Base-by-base conservation (phyloP, 2,329 filamentous ascomycete genomes). In the Aurifilum marmelostoma region DNA sequence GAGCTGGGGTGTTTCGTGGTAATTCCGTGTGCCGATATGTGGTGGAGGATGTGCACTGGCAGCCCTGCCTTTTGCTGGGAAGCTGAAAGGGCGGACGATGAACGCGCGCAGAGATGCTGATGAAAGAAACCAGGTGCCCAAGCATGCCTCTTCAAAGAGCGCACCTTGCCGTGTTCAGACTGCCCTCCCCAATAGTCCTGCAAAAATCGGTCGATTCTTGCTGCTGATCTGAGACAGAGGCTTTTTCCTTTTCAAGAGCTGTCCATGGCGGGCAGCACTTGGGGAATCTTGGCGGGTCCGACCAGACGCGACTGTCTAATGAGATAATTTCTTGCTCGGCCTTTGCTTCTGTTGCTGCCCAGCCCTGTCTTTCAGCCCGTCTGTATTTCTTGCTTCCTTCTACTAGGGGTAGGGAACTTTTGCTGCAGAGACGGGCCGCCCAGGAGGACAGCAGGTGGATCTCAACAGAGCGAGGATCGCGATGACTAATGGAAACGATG, bases 141-240 rank as follows among this genome's bases (percentile, higher is more conserved):
- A 63, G 21, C 24, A 43, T 63, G 43, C 43, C 34, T 50, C 24
- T 32, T 16, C 62, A 18, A 34, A 60, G 59, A 58, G 65, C 68
- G 68, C 62, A 69, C 64, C 68, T 52, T 65, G 27, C 29, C 41
- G 9, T 18, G 14, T 29, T 43, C 29, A 32, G 56, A 21, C 41
- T 66, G 37, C 54, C 8, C 34, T 63, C 32, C 34, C 24, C 39
- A 50, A 12, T 54, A 52, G 39, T 56, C 21, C 18, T 60, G 37
- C 29, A 18, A 21, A 24, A 66, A 27, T 50, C 65, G 66, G 60
- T 47, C 41, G 61, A 50, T 63, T 21, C n/a, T 32, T 63, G 32
- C 52, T 63, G 63, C 64, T 69, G 63, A 47, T 60, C 63, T 71
- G 69, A 71, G 69, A 71, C 69, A 71, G 34, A 37, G 34, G 63